Percentiles rank a stretch among this genome's conserved stretches.
These are phyloP conservation scores for Malassezia vespertilionis DNA, from an alignment of 1,284 basidiomycete genomes.

Conservation along the genomic window DNA sequence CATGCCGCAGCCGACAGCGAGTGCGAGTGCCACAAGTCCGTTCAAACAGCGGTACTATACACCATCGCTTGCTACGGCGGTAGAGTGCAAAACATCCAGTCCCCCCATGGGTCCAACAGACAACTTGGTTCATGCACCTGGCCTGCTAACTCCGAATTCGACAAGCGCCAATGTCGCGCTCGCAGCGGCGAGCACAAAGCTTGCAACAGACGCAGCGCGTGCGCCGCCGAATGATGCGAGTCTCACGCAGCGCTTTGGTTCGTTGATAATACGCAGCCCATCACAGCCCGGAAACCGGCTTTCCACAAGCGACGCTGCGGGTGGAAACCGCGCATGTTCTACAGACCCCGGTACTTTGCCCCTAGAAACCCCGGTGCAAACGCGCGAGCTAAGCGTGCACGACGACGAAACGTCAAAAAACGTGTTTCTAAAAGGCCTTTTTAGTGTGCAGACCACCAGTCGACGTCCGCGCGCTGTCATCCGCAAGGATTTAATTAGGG, in stretches of 20 bases:
- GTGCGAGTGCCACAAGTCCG: too few relatives aligned
- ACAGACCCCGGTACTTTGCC: background rate
- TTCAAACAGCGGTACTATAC: too few relatives aligned
- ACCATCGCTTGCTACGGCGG: too few relatives aligned
- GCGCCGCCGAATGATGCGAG: background rate
- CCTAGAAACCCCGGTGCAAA: slow-evolving; percentile 14
- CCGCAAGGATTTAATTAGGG: slow-evolving; percentile 70
- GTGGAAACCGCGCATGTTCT: background rate
- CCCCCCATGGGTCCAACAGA: too few relatives aligned
- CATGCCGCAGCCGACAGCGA: slow-evolving; percentile 6
- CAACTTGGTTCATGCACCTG: too few relatives aligned
- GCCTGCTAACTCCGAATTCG: background rate
- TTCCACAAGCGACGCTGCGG: background rate
- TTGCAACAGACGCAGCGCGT: background rate
- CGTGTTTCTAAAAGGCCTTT: slow-evolving; percentile 49
- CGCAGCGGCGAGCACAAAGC: background rate
- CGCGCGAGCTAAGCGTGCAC: slow-evolving; percentile 14
- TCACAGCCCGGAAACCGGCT: slow-evolving; percentile 1
- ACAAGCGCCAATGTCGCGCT: slow-evolving; percentile 1
- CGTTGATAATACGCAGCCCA: slow-evolving; percentile 32
- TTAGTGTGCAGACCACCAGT: slow-evolving; percentile 75
- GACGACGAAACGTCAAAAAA: slow-evolving; percentile 32
- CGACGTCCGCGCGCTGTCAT: slow-evolving; percentile 73
- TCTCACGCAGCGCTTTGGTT: slow-evolving; percentile 34
- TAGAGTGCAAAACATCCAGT: too few relatives aligned